Conservation (phyloP, 805 yeast genomes). For the Blastobotrys peoriensis region DNA sequence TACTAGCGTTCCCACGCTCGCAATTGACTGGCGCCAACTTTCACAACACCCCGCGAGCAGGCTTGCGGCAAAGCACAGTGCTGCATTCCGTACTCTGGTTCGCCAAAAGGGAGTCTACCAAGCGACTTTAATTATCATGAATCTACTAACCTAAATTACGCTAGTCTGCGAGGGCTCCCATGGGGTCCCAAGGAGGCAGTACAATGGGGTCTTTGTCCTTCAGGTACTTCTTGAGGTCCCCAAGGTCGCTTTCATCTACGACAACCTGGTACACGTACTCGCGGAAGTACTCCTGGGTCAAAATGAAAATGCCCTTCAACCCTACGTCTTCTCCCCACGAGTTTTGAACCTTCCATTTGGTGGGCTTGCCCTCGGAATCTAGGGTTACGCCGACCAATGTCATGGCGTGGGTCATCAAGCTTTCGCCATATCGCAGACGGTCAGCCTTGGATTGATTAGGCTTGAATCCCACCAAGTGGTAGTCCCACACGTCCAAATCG, state of each 20-base stretch:
- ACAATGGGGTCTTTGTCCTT: constrained; percentile 43
- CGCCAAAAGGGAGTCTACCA: neutral
- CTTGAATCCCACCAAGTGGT: constrained; percentile 39
- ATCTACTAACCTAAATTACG: neutral
- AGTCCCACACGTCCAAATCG: constrained; percentile 67
- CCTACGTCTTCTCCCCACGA: constrained; percentile 72
- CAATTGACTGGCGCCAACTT: neutral
- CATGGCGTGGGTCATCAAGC: constrained; percentile 90
- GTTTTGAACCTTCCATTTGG: constrained; percentile 67
- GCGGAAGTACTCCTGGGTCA: constrained; percentile 68
- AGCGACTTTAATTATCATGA: neutral
- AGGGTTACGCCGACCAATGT: constrained; percentile 74
- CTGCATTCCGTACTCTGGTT: neutral
- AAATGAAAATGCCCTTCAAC: constrained; percentile 57
- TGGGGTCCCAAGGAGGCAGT: constrained; percentile 75
- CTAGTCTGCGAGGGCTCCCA: constrained; percentile 59
- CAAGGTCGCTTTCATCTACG: constrained; percentile 47
- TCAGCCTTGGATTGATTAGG: constrained; percentile 55
- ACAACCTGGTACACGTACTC: constrained; percentile 72
- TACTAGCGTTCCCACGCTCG: neutral
- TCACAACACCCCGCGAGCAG: neutral
- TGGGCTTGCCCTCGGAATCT: constrained; percentile 53
- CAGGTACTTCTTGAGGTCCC: constrained; percentile 35
- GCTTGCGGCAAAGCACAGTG: neutral
- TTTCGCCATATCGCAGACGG: constrained; percentile 62